Conservation (phyloP, 83 land plant species). For the Picea abies region DNA sequence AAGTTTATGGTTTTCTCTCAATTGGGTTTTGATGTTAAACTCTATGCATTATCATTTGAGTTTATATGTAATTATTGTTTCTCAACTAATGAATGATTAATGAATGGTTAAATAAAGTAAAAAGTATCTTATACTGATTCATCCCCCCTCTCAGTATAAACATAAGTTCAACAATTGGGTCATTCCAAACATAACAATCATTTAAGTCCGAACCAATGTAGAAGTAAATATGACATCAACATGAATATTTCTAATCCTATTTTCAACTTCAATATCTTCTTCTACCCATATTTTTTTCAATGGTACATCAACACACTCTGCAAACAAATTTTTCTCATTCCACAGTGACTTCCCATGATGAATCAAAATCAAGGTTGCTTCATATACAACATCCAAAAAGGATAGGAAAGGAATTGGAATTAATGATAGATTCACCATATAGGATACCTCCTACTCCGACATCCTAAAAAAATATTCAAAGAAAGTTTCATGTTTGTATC, state of each 20-base stretch:
- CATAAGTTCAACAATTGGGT: conserved; percentile 37
- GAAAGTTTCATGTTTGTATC: neutral
- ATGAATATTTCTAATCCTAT: conserved; percentile 85
- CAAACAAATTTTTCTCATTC: conserved; percentile 68
- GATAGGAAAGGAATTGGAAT: neutral
- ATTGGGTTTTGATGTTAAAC: too few relatives aligned
- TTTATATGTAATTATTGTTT: too few relatives aligned
- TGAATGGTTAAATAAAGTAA: too few relatives aligned
- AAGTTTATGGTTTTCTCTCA: too few relatives aligned
- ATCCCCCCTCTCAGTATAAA: too few relatives aligned
- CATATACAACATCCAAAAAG: conserved; percentile 44
- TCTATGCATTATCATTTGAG: too few relatives aligned
- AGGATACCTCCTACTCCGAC: neutral
- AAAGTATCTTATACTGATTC: too few relatives aligned
- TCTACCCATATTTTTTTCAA: conserved; percentile 83
- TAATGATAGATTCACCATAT: neutral
- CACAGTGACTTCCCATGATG: conserved; percentile 67
- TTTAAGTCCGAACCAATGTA: conserved; percentile 83
- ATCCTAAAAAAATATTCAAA: neutral
- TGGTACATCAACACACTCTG: conserved; percentile 97
- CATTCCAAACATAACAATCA: conserved; percentile 99
- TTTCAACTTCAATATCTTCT: conserved; percentile 95
- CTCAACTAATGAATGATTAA: too few relatives aligned
- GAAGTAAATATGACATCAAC: conserved; percentile 91
- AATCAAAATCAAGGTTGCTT: conserved; percentile 79